phyloP scores from a whole-genome alignment of 2,329 filamentous ascomycete genomes.

The Gremmenia infestans region DNA sequence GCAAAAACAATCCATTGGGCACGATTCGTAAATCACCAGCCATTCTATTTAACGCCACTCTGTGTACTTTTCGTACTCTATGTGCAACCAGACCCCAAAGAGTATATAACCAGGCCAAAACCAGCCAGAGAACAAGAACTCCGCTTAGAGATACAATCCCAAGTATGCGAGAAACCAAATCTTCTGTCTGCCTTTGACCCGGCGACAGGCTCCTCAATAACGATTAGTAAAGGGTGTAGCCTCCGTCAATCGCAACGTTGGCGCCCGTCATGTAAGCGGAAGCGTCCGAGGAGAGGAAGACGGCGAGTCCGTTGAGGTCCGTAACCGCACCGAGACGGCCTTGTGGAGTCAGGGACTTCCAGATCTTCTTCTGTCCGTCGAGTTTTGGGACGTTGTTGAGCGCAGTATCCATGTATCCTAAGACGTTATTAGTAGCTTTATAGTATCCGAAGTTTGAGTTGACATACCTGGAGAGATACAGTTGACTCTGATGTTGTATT shows the following conservation, averaged over 20 bases:
- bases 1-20: background rate
- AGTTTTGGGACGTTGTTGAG: conserved; percentile 73
- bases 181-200: background rate
- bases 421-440: background rate
- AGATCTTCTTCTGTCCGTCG: conserved; percentile 78
- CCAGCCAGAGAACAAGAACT: background rate
- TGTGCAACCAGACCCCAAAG: background rate
- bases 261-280: conserved; percentile 73
- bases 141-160: background rate
- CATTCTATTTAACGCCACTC: background rate
- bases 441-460: background rate
- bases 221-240: conserved; percentile 30
- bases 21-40: background rate
- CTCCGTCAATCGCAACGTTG: conserved; percentile 44
- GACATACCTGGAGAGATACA: conserved; percentile 63
- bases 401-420: conserved; percentile 76
- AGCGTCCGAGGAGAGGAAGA: conserved; percentile 70
- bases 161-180: background rate
- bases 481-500: conserved; percentile 76
- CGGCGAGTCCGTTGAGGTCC: conserved; percentile 71
- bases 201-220: conserved; percentile 16
- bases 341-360: conserved; percentile 70
- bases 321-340: conserved; percentile 66
- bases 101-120: background rate
- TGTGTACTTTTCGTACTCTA: background rate